These are phyloP conservation scores for Macrolepiota albuminosa DNA, from an alignment of 768 basidiomycete species.

Conservation along the genomic window DNA sequence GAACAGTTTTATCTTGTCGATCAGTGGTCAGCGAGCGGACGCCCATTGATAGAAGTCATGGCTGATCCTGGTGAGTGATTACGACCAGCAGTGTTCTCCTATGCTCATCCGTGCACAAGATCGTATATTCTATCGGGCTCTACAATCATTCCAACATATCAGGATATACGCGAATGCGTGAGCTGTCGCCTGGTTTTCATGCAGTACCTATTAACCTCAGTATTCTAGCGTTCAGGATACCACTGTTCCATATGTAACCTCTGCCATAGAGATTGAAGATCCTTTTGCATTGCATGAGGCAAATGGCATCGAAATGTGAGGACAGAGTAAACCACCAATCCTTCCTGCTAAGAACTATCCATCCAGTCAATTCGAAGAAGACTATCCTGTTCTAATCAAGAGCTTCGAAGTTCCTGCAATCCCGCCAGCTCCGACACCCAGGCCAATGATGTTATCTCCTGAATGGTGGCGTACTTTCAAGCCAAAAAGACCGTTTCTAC, in stretches of 20 bases:
- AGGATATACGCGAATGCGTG: slow-evolving; percentile 81
- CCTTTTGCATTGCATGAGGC: slow-evolving; percentile 51
- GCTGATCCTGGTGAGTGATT: slow-evolving; percentile 61
- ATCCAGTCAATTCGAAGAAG: slow-evolving; percentile 48
- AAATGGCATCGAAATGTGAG: slow-evolving; percentile 63
- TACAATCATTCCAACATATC: slow-evolving; percentile 61
- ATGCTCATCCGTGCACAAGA: slow-evolving; percentile 32
- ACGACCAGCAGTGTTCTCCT: neutral
- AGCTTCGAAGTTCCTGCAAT: slow-evolving; percentile 41
- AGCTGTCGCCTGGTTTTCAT: slow-evolving; percentile 20
- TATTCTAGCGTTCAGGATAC: slow-evolving; percentile 56
- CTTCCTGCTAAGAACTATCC: neutral
- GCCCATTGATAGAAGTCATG: slow-evolving; percentile 70
- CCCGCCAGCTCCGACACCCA: slow-evolving; percentile 35
- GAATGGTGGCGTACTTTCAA: slow-evolving; percentile 42
- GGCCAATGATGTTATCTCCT: slow-evolving; percentile 34
- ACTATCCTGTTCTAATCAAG: slow-evolving; percentile 54
- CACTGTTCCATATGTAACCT: slow-evolving; percentile 81
- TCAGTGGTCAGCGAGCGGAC: slow-evolving; percentile 63
- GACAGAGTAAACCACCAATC: neutral
- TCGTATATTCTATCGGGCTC: slow-evolving; percentile 69
- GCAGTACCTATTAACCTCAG: neutral
- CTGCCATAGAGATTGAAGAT: slow-evolving; percentile 66
- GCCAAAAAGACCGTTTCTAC: slow-evolving; percentile 41
- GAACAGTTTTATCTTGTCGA: slow-evolving; percentile 74